Conservation (phyloP, 305 asterid genomes). For the Fraxinus sp. region DNA sequence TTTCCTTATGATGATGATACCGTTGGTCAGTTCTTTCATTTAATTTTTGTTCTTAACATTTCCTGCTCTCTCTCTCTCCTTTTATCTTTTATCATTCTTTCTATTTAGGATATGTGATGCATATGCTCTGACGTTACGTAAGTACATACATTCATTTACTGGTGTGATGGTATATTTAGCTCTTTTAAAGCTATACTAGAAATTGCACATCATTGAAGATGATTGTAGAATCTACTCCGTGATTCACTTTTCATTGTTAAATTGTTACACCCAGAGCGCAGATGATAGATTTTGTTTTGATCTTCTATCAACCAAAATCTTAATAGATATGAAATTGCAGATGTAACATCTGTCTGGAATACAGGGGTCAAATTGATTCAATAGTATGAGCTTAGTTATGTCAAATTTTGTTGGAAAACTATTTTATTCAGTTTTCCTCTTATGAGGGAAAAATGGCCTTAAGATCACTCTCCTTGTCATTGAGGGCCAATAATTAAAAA, state of each 20-base stretch:
- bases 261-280: neutral
- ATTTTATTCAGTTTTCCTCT: neutral
- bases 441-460: neutral
- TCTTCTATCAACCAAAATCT: neutral
- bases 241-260: neutral
- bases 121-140: neutral
- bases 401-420: neutral
- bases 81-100: neutral
- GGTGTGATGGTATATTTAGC: neutral
- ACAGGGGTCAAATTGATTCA: neutral
- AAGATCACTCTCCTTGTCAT: neutral
- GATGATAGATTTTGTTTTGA: neutral
- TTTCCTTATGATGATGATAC: slow-evolving; percentile 54
- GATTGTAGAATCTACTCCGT: neutral
- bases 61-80: neutral
- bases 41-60: neutral
- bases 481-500: neutral
- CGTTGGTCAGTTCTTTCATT: slow-evolving; percentile 60
- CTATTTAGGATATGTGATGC: neutral
- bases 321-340: neutral
- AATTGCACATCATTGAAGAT: slow-evolving; percentile 2
- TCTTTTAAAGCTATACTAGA: neutral
- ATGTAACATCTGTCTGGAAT: neutral
- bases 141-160: neutral
- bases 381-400: neutral